Conservation (phyloP, 139 green algal species). For the Prasinococcaceae sp. region DNA sequence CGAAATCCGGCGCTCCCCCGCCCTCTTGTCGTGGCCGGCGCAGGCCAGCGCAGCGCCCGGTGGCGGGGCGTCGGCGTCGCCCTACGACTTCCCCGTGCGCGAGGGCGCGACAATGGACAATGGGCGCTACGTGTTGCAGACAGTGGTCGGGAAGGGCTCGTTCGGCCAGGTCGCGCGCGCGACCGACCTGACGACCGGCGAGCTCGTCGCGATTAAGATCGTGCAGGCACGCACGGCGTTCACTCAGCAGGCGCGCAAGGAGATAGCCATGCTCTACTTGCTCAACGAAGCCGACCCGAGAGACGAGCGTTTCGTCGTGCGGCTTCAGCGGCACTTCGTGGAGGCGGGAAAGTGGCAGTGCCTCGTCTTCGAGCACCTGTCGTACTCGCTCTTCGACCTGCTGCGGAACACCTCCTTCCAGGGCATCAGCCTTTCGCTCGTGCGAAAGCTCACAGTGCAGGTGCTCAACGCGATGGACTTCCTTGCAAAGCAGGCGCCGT, state of each 20-base stretch:
- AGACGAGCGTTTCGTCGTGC: slow-evolving; percentile 79
- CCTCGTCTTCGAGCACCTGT: slow-evolving; percentile 92
- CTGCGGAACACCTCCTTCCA: slow-evolving; percentile 6
- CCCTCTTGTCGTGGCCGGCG: no score
- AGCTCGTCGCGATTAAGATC: slow-evolving; percentile 74
- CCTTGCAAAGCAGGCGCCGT: slow-evolving; percentile 52
- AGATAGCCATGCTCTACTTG: slow-evolving; percentile 82
- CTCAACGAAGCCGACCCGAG: slow-evolving; percentile 69
- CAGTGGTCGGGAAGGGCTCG: slow-evolving; percentile 77
- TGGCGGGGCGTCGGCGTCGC: no score
- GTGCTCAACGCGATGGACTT: slow-evolving; percentile 71
- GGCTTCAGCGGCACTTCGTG: slow-evolving; percentile 82
- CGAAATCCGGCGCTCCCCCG: no score
- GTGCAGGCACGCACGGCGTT: slow-evolving; percentile 98
- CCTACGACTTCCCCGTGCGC: no score
- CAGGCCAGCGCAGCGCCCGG: no score
- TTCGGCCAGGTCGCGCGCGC: slow-evolving; percentile 89
- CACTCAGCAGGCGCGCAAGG: slow-evolving; percentile 74
- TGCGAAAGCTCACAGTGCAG: slow-evolving; percentile 32
- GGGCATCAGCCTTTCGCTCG: background rate
- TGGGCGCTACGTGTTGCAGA: no score
- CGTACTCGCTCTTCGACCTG: slow-evolving; percentile 62
- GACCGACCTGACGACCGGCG: slow-evolving; percentile 30
- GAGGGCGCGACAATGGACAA: no score
- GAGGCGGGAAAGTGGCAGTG: slow-evolving; percentile 84